Evolutionary conservation across 2,329 filamentous ascomycete genomes (phyloP).

Genomic region (Nothopassalora personata): DNA sequence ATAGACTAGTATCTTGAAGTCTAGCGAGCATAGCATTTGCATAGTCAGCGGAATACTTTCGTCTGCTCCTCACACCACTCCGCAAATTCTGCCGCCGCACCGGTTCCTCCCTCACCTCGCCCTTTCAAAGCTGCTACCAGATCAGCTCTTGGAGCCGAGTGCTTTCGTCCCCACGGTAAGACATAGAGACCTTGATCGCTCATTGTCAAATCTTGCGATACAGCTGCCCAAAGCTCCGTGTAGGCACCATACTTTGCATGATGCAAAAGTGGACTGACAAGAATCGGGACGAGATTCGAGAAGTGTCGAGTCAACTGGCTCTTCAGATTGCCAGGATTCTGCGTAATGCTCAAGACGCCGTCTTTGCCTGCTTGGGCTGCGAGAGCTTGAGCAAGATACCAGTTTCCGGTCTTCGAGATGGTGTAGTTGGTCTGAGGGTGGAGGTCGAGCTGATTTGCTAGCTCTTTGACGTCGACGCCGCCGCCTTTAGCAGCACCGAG

Average conservation of each 20-base stretch:
- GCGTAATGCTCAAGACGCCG: constrained; percentile 23
- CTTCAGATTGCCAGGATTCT: constrained; percentile 32
- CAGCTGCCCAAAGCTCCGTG: constrained; percentile 29
- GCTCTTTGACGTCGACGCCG: constrained; percentile 19
- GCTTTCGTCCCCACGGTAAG: constrained; percentile 31
- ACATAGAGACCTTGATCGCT: constrained; percentile 25
- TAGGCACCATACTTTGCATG: constrained; percentile 25
- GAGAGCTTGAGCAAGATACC: constrained; percentile 22
- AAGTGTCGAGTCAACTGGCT: constrained; percentile 28
- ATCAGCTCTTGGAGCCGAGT: too few relatives aligned
- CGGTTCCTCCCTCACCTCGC: too few relatives aligned
- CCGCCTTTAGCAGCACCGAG: constrained; percentile 25
- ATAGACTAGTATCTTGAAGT: too few relatives aligned
- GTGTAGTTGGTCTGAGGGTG: constrained; percentile 21
- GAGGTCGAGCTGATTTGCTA: constrained; percentile 5
- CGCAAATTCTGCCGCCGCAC: too few relatives aligned
- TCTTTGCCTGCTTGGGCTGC: not conserved
- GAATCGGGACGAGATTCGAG: constrained; percentile 9
- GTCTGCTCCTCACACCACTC: too few relatives aligned
- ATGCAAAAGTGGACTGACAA: constrained; percentile 16
- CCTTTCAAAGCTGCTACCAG: too few relatives aligned
- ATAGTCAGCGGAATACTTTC: too few relatives aligned
- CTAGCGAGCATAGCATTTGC: too few relatives aligned
- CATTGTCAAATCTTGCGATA: constrained; percentile 19
- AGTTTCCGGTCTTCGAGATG: constrained; percentile 29